phyloP scores from a whole-genome alignment of 805 yeast genomes.

The Starmerella bombicola region DNA sequence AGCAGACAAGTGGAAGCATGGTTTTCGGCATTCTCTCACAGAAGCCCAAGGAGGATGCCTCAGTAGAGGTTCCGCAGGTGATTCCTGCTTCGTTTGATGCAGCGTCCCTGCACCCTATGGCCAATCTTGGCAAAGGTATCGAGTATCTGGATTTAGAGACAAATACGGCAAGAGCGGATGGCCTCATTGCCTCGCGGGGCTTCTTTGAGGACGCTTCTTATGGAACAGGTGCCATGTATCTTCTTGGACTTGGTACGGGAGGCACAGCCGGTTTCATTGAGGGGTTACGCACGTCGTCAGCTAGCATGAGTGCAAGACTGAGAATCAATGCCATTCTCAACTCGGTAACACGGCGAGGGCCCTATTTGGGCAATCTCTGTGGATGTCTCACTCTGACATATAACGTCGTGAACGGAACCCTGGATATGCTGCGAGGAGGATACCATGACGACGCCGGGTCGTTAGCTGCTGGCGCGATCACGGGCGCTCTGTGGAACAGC shows the following conservation, averaged over 20 bases:
- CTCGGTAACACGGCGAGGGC: slow-evolving; percentile 90
- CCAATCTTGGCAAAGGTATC: slow-evolving; percentile 78
- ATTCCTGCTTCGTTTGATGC: slow-evolving; percentile 41
- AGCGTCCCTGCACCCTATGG: slow-evolving; percentile 73
- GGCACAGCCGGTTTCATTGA: slow-evolving; percentile 81
- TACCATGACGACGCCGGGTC: slow-evolving; percentile 80
- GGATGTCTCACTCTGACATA: slow-evolving; percentile 87
- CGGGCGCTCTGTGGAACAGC: slow-evolving; percentile 85
- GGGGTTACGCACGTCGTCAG: slow-evolving; percentile 68
- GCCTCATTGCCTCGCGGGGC: slow-evolving; percentile 88
- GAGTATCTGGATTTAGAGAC: slow-evolving; percentile 78
- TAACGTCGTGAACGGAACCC: slow-evolving; percentile 66
- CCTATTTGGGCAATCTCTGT: slow-evolving; percentile 86
- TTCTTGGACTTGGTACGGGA: slow-evolving; percentile 71
- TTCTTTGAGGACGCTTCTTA: slow-evolving; percentile 96
- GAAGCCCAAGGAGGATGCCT: slow-evolving; percentile 4
- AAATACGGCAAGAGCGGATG: slow-evolving; percentile 41
- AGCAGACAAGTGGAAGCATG: too few relatives aligned
- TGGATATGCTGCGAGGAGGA: slow-evolving; percentile 66
- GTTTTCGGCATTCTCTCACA: slow-evolving; percentile 12
- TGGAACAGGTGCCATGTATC: slow-evolving; percentile 91
- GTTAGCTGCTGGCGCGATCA: slow-evolving; percentile 73
- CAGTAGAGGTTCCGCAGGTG: slow-evolving; percentile 11
- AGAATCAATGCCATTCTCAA: slow-evolving; percentile 81
- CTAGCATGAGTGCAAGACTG: slow-evolving; percentile 63